Base-by-base conservation (phyloP, 305 asterid species). In the Fraxinus ornus region DNA sequence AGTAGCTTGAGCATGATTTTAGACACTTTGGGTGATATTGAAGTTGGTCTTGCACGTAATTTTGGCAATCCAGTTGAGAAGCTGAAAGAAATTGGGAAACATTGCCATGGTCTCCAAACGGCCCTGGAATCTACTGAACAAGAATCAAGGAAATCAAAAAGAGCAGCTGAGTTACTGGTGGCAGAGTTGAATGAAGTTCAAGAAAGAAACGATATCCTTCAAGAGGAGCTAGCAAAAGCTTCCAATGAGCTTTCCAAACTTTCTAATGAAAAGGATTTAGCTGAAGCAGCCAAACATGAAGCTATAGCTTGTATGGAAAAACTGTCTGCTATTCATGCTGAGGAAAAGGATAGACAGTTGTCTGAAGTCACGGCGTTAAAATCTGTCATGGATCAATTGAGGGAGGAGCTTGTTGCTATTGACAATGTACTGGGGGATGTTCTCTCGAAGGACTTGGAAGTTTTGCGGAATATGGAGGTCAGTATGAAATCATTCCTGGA, bases 131-230 rank as follows among this genome's bases (percentile, higher is more conserved):
- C 91, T 80, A 87, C 89, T 9, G 89, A 91, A 78, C 97, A 91
- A 83, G 99, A 96, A 83, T 87, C 93, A 15, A 92, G 85, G 84
- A 96, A 93, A 92, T 94, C 97, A 39, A 93, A 89, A 90, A 88
- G 97, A 84, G 97, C 99, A 5, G 92, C 99, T 85, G 97, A 96
- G 80, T 89, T 96, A 52, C 89, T 96, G 83, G 93, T 96, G 81
- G 97, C 97, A 15, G 99, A 96, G 91, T 84, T 96, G 83, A 93
- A 96, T 87, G 99, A 96, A 87, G 99, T 96, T 88, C 97, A 96
- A 85, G 99, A 93, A 89, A 93, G 99, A 88, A 93, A 92, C 66
- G 98, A 96, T 79, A 83, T 84, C 78, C 97, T 94, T 85, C 98
- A 94, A 86, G 99, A 94, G 84, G 99, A 96, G 86, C 89, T 96